A percentile compares a stretch with the other conserved stretches of the same genome.
phyloP scores from a whole-genome alignment of 1,284 basidiomycete genomes.

The Papiliotrema fonsecae region DNA sequence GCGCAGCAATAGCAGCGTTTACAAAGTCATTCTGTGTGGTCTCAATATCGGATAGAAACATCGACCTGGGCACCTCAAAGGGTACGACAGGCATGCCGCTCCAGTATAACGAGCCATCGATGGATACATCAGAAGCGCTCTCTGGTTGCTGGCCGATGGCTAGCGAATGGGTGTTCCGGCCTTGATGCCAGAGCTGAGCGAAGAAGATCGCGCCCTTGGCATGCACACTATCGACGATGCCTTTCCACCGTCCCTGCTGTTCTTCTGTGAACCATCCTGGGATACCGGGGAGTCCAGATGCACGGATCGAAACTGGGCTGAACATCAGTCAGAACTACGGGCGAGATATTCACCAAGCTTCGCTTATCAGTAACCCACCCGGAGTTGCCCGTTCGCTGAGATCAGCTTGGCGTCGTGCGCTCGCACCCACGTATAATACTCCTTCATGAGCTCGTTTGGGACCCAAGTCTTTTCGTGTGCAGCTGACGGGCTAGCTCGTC shows the following conservation, averaged over 20 bases:
- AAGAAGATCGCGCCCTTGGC: slow-evolving; percentile 23
- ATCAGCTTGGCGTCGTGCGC: not conserved
- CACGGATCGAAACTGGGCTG: slow-evolving; percentile 16
- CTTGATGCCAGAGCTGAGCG: slow-evolving; percentile 21
- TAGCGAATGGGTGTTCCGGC: slow-evolving; percentile 20
- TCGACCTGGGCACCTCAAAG: slow-evolving; percentile 25
- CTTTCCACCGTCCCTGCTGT: slow-evolving; percentile 25
- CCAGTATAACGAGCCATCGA: slow-evolving; percentile 14
- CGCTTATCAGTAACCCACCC: slow-evolving; percentile 23
- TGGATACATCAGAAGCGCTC: slow-evolving; percentile 16
- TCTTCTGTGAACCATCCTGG: slow-evolving; percentile 21
- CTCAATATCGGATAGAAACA: slow-evolving; percentile 23
- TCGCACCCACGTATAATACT: slow-evolving; percentile 12
- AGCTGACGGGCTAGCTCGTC: slow-evolving; percentile 9
- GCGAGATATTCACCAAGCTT: slow-evolving; percentile 14
- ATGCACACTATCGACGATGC: slow-evolving; percentile 25
- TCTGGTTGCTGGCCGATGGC: slow-evolving; percentile 14
- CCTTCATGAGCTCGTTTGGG: slow-evolving; percentile 17
- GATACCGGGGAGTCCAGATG: slow-evolving; percentile 18
- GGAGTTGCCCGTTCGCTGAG: slow-evolving; percentile 14
- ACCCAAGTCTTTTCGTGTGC: slow-evolving; percentile 9
- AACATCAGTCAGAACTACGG: not conserved
- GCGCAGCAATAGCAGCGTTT: slow-evolving; percentile 16
- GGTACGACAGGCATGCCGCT: slow-evolving; percentile 9
- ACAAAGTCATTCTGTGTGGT: slow-evolving; percentile 22